phyloP scores from a whole-genome alignment of 202 grass and related monocot genomes.

The Elaeis oleifera region DNA sequence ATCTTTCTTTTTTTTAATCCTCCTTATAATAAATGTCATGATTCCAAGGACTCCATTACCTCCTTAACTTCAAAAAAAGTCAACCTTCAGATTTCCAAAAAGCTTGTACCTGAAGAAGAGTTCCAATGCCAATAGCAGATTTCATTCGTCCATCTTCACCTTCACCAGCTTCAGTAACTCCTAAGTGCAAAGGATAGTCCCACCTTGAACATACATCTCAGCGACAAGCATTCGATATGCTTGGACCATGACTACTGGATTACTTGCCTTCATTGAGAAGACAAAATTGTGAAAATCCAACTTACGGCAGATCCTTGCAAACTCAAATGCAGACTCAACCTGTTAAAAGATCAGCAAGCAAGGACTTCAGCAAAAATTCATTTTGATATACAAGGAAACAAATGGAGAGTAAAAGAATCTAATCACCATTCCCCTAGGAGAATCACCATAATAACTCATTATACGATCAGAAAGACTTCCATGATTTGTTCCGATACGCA shows the following conservation, averaged over 20 bases:
- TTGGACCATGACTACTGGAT: conserved; percentile 98
- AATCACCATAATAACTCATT: conserved; percentile 99
- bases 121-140: conserved; percentile 98
- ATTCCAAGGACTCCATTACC: conserved; percentile 2
- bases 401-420: neutral
- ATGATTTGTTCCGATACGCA: conserved; percentile 99
- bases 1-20: too few relatives aligned
- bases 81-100: neutral
- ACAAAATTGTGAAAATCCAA: conserved; percentile 97
- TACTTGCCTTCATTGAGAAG: conserved; percentile 99
- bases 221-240: conserved; percentile 91
- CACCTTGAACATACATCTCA: conserved; percentile 95
- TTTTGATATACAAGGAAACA: neutral
- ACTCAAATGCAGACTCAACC: conserved; percentile 99
- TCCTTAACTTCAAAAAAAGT: conserved; percentile 38
- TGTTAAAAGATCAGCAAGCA: conserved; percentile 20
- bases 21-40: too few relatives aligned
- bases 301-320: conserved; percentile 91
- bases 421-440: conserved; percentile 94
- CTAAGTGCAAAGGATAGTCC: conserved; percentile 97
- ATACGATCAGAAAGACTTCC: conserved; percentile 99
- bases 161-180: conserved; percentile 97
- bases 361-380: neutral
- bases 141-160: conserved; percentile 99
- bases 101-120: conserved; percentile 78